phyloP scores from a whole-genome alignment of 176 grass and related monocot genomes.

The Musa acuminata region DNA sequence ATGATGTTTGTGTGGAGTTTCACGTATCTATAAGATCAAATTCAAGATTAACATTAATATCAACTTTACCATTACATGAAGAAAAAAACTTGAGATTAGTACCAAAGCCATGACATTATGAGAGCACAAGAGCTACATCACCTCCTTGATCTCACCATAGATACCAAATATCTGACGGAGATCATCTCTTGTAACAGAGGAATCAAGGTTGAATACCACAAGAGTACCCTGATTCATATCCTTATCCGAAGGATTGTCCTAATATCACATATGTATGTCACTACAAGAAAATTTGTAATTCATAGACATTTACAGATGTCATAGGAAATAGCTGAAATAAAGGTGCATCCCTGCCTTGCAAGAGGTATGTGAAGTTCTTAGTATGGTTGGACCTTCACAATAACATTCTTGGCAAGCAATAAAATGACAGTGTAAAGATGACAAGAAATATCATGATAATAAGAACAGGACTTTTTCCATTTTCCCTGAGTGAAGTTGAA shows the following conservation, averaged over 20 bases:
- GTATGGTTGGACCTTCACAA: neutral
- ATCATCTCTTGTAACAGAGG: slow-evolving; percentile 43
- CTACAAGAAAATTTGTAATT: slow-evolving; percentile 1
- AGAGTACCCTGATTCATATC: slow-evolving; percentile 32
- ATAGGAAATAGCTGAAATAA: neutral
- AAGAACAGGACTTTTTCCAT: neutral
- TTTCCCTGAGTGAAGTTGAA: neutral
- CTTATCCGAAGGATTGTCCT: slow-evolving; percentile 37
- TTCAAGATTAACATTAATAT: neutral
- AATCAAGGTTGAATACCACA: slow-evolving; percentile 37
- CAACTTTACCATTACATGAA: neutral
- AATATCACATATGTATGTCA: slow-evolving; percentile 20
- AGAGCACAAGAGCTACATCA: slow-evolving; percentile 16
- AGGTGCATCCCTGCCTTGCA: neutral
- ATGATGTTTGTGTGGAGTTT: slow-evolving; percentile 29
- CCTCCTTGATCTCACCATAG: slow-evolving; percentile 70
- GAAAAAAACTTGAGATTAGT: neutral
- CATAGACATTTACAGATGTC: neutral
- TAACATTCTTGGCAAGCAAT: neutral
- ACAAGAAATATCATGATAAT: neutral
- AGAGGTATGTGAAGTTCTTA: neutral
- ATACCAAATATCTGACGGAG: slow-evolving; percentile 41
- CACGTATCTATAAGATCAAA: slow-evolving; percentile 33
- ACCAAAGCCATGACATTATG: neutral
- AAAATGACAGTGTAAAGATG: neutral